phyloP scores from a whole-genome alignment of 208 protist genomes.

The Phytomonas sp. region DNA sequence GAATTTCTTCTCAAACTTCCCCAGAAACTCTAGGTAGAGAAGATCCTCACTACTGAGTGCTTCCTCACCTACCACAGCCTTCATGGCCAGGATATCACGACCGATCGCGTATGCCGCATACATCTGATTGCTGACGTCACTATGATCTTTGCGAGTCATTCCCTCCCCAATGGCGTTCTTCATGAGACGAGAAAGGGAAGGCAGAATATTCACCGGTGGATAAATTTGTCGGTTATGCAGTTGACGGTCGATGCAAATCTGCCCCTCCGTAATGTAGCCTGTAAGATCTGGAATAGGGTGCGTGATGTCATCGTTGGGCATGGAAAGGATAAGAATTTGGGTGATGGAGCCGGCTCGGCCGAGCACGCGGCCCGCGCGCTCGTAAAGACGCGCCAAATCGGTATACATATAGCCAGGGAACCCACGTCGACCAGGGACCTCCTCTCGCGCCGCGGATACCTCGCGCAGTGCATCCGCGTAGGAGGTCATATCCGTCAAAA shows the following conservation, averaged over 20 bases:
- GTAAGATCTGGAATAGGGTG: conserved; percentile 99
- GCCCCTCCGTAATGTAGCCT: conserved; percentile 99
- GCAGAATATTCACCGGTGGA: conserved; percentile 99
- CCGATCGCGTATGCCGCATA: conserved; percentile 99
- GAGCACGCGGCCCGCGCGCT: conserved; percentile 98
- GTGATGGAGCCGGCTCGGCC: conserved; percentile 99
- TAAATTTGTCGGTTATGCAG: conserved; percentile 99
- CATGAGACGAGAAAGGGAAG: conserved; percentile 99
- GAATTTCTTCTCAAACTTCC: conserved; percentile 99
- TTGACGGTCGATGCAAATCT: conserved; percentile 99
- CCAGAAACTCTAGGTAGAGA: conserved; percentile 99
- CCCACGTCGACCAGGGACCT: conserved; percentile 99
- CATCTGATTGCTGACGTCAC: conserved; percentile 99
- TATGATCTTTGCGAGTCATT: conserved; percentile 99
- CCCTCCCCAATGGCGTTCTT: conserved; percentile 99
- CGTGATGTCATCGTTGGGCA: conserved; percentile 99
- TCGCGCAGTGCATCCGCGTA: conserved; percentile 99
- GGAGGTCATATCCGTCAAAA: conserved; percentile 99
- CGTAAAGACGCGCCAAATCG: conserved; percentile 99
- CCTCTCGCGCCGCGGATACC: conserved; percentile 98
- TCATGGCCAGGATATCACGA: conserved; percentile 99
- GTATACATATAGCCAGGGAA: conserved; percentile 99
- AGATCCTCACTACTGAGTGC: conserved; percentile 98
- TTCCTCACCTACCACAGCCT: conserved; percentile 99
- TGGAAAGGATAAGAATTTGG: conserved; percentile 99